Base-by-base conservation (phyloP, 2,329 filamentous ascomycete species). In the Colletotrichum spinosum region DNA sequence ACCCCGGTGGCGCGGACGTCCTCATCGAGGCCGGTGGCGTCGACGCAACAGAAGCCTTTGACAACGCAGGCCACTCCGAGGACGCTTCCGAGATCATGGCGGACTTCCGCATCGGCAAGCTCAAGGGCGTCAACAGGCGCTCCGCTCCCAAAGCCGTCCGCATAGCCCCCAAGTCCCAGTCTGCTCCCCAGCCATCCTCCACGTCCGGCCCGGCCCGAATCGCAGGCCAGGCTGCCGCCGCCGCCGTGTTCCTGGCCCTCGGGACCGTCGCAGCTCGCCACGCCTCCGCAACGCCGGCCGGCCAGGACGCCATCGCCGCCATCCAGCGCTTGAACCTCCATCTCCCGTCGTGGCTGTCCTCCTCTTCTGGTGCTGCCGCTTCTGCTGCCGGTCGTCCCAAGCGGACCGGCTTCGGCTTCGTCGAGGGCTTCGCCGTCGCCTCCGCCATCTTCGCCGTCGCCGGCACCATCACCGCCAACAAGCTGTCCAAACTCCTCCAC, bases 41-140 rank as follows among this genome's bases (percentile, higher is more conserved):
- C 70, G 92, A 96, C 78, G 89, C 90, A 52, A 92, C 90, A 48
- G 89, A 92, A 74, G 90, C 88, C 46, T 96, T 94, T 73, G 92
- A 96, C 79, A 91, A 94, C 72, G 92, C 93, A 42, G 92, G 92
- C 49, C 93, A 97, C 81, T 93, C 90, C 51, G 91, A 93, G 33
- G 82, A 84, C 60, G 81, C 81, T 3, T 75, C 72, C 55, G 80
- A 82, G 44, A 78, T 81, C 51, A 78, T 83, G 75, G 73, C 72
- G 2, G 65, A 72, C 11, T 80, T 74, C 57, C 68, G 68, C 45
- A 52, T 83, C 39, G 81, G 81, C 15, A 75, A 73, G 37, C 72
- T 80, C 60, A 77, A 76, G 56, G 78, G 76, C 44, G 72, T 61
- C 12, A 56, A 60, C 56, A 69, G 55, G 58, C 63, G 66, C 42